Conservation (phyloP, 345 rosid species). For the Eucalyptus polybractea region DNA sequence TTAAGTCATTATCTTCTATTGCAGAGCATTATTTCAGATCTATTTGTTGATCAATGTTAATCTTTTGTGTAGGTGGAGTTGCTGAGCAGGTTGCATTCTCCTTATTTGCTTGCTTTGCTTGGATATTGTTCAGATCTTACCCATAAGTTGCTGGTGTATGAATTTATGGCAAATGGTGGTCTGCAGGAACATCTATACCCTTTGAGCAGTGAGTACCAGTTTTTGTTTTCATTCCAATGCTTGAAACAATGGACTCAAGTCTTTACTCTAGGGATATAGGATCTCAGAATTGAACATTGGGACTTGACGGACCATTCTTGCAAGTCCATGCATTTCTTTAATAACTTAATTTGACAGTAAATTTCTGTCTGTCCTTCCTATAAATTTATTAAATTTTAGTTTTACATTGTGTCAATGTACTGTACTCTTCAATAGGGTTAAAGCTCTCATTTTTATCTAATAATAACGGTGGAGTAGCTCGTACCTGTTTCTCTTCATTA, state of each 20-base stretch:
- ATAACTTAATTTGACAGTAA: not conserved
- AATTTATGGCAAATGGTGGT: conserved; percentile 83
- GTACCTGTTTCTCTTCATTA: not conserved
- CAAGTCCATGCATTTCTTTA: not conserved
- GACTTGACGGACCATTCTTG: not conserved
- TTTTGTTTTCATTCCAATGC: not conserved
- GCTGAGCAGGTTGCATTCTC: conserved; percentile 63
- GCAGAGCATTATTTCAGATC: not conserved
- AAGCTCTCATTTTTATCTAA: not conserved
- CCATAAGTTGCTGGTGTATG: conserved; percentile 63
- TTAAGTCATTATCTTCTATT: not conserved
- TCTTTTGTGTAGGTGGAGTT: conserved; percentile 48
- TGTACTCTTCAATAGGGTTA: not conserved
- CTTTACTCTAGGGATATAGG: not conserved
- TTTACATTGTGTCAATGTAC: not conserved
- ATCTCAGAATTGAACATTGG: not conserved
- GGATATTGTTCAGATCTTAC: conserved; percentile 70
- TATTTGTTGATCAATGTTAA: not conserved
- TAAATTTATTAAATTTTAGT: not conserved
- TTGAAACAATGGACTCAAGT: not conserved
- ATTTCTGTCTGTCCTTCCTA: not conserved
- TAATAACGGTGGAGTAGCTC: not conserved
- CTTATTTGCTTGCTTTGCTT: conserved; percentile 58
- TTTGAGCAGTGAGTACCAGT: conserved; percentile 26
- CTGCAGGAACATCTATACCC: conserved; percentile 84